Evolutionary conservation across 192 early-diverging fungal genomes (phyloP), one percentile per base, ranked within the genome.

Genomic region (Glomus cerebriforme): DNA sequence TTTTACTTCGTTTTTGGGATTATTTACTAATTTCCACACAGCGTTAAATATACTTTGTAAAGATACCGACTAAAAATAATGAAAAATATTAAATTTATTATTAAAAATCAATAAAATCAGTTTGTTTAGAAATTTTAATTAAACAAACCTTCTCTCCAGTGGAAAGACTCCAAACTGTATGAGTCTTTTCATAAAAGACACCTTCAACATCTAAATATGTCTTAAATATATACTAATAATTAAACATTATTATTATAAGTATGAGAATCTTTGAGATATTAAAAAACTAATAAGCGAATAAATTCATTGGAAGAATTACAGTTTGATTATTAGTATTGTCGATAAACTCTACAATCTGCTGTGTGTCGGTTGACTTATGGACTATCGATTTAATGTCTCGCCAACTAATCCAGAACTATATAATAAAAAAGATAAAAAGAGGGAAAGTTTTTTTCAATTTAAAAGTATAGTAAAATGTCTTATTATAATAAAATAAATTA

Each of bases 381-480:
- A 13, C 12, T 34, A 91, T 76, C 13, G 79, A 35, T 7, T 84
- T 83, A 35, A 91, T 81, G 35, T 86, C 75, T 70, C 83, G 79
- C 49, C 88, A 62, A 19, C 84, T 79, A 10, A 86, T 62, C 2
- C 83, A 83, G 26, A 87, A 77, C 86, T 89, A 81, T 43, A 43
- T 12, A 80, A 49, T 1, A 64, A 10, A 31, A 66, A 62, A 13
- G 8, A 76, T 17, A n/a, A n/a, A n/a, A n/a, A n/a, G n/a, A n/a
- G n/a, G n/a, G n/a, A n/a, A n/a, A n/a, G n/a, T n/a, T n/a, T n/a
- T n/a, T n/a, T 3, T 62, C 24, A 13, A 49, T 19, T n/a, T 62
- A 54, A 22, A 68, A 39, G 1, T 12, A 1, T 32, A 37, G 24
- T 19, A 68, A 39, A 17, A n/a, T 1, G 22, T 39, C n/a, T 22